These are phyloP conservation scores for Globisporangium recalcitrans DNA, from an alignment of 352 stramenopile species.

Conservation along the genomic window DNA sequence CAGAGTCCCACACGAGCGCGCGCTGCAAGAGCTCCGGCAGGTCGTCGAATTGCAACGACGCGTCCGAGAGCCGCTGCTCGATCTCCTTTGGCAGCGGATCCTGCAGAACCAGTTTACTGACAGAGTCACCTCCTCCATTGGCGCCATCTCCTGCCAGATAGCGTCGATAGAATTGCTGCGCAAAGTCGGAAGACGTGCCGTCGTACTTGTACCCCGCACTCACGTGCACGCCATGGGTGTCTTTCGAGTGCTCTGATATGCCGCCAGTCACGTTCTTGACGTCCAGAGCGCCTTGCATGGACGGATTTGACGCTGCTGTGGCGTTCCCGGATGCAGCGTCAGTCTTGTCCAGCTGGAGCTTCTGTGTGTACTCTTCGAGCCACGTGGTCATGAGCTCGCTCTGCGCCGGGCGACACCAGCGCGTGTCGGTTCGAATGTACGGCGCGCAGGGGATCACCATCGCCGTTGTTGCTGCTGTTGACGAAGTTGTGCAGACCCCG, in stretches of 20 bases:
- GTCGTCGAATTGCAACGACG: conserved; percentile 19
- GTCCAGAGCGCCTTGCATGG: background rate
- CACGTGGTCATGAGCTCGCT: conserved; percentile 9
- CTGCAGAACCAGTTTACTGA: conserved; percentile 1
- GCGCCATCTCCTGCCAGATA: conserved; percentile 2
- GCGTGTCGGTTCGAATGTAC: conserved; percentile 6
- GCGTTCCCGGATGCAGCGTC: background rate
- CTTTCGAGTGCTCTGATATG: background rate
- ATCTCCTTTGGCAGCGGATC: conserved; percentile 17
- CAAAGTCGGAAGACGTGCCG: conserved; percentile 26
- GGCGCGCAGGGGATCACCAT: conserved; percentile 15
- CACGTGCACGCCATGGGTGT: conserved; percentile 17
- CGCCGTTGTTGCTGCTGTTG: background rate
- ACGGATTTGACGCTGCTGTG: background rate
- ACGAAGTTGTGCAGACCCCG: background rate
- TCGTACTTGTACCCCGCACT: conserved; percentile 20
- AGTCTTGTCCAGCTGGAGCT: background rate
- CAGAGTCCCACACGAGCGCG: conserved; percentile 34
- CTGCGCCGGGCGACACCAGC: conserved; percentile 7
- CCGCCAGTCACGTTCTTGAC: background rate
- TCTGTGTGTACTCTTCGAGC: conserved; percentile 11
- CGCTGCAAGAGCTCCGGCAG: conserved; percentile 25
- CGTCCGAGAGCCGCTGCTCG: conserved; percentile 16
- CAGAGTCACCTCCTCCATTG: background rate
- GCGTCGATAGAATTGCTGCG: conserved; percentile 30